phyloP scores from a whole-genome alignment of 2,329 filamentous ascomycete genomes.

The Colletotrichum australisinense region DNA sequence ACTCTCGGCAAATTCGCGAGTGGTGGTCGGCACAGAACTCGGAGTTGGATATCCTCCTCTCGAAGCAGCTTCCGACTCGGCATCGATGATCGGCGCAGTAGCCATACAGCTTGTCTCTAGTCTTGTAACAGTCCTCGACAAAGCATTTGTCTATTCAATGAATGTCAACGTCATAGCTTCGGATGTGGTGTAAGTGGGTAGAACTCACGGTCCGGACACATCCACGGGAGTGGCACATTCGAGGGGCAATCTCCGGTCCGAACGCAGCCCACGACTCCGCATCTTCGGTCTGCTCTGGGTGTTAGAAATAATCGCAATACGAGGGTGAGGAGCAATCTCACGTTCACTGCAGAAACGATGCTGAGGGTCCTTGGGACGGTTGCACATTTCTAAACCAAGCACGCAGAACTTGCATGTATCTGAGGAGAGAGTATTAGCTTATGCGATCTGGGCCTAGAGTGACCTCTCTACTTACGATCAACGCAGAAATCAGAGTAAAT shows the following conservation, averaged over 20 bases:
- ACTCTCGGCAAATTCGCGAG: conserved; percentile 15
- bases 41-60: neutral
- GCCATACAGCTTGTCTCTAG: conserved; percentile 14
- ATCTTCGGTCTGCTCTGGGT: conserved; percentile 14
- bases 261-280: conserved; percentile 16
- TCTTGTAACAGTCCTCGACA: conserved; percentile 21
- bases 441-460: neutral
- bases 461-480: conserved; percentile 2
- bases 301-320: neutral
- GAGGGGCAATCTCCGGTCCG: conserved; percentile 21
- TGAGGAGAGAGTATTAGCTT: neutral
- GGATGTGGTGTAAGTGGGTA: neutral
- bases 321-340: neutral
- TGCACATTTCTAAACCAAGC: conserved; percentile 25
- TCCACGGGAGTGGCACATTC: conserved; percentile 24
- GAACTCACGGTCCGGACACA: conserved; percentile 30
- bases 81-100: conserved; percentile 31
- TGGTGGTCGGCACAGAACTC: conserved; percentile 27
- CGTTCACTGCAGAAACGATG: conserved; percentile 27
- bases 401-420: conserved; percentile 29
- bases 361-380: conserved; percentile 13
- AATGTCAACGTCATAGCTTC: conserved; percentile 14
- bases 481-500: conserved; percentile 32
- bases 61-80: conserved; percentile 11
- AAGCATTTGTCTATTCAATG: conserved; percentile 19